Evolutionary conservation across 2,329 filamentous ascomycete genomes (phyloP).

Genomic region (Didymella pinodella): DNA sequence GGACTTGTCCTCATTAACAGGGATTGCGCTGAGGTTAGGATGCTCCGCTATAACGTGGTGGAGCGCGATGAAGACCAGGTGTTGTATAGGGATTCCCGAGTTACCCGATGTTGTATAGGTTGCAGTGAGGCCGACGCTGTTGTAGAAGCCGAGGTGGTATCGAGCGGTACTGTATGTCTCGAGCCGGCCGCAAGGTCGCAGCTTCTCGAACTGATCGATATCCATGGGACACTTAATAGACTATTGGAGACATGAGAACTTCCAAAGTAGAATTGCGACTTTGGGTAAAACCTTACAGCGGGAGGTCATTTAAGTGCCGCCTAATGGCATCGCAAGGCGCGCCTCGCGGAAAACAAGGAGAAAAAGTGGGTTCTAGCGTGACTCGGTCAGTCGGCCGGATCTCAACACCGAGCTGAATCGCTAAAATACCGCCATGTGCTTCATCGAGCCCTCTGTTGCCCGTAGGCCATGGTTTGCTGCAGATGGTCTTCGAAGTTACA

Average conservation of each 20-base stretch:
- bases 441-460: too few relatives aligned
- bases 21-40: slow-evolving; percentile 55
- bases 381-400: neutral
- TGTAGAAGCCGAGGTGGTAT: slow-evolving; percentile 55
- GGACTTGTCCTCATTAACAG: slow-evolving; percentile 51
- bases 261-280: neutral
- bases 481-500: too few relatives aligned
- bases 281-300: neutral
- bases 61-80: slow-evolving; percentile 35
- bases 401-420: too few relatives aligned
- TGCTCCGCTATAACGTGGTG: slow-evolving; percentile 51
- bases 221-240: neutral
- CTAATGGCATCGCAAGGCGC: neutral
- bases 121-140: slow-evolving; percentile 54
- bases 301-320: neutral
- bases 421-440: too few relatives aligned
- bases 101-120: slow-evolving; percentile 24
- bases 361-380: neutral
- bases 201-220: slow-evolving; percentile 20
- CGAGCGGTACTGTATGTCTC: slow-evolving; percentile 56
- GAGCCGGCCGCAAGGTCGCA: slow-evolving; percentile 44
- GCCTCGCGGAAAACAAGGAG: neutral
- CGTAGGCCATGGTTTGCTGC: too few relatives aligned
- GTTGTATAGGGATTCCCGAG: neutral
- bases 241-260: neutral